Evolutionary conservation across 495 filamentous ascomycete species (phyloP).

Genomic region (Penicillium longicatenatum): DNA sequence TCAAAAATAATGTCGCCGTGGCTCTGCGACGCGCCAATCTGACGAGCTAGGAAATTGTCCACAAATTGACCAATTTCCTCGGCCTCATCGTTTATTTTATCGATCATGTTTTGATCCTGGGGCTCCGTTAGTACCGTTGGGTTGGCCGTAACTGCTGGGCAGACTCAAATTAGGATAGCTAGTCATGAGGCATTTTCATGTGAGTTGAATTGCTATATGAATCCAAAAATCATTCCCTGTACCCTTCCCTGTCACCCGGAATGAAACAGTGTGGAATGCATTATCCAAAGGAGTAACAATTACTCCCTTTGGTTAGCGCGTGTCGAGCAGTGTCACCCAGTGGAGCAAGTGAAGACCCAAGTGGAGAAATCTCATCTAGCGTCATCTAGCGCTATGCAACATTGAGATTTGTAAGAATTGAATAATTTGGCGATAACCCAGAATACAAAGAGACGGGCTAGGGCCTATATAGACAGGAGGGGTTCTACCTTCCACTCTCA

Average conservation of each 20-base stretch:
- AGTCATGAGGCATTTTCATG: neutral
- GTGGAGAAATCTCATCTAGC: neutral
- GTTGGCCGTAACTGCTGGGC: neutral
- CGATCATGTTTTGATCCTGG: neutral
- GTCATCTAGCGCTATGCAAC: neutral
- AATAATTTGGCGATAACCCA: neutral
- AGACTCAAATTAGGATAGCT: neutral
- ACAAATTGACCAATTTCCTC: neutral
- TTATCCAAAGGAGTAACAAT: slow-evolving; percentile 1
- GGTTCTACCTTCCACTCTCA: neutral
- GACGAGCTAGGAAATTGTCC: neutral
- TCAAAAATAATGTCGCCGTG: neutral
- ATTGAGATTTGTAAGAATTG: neutral
- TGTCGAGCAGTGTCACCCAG: neutral
- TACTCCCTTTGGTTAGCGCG: neutral
- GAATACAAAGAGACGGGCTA: neutral
- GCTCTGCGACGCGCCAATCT: neutral
- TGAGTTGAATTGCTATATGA: neutral
- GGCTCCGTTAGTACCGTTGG: neutral
- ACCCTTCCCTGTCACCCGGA: neutral
- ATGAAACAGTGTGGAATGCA: neutral
- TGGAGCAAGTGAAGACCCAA: neutral
- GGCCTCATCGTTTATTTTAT: neutral
- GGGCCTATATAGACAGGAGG: neutral
- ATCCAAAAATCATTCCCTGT: neutral